A percentile compares a stretch with the other conserved stretches of the same genome.
Evolutionary conservation across 1,284 basidiomycete genomes (phyloP).

Genomic region (Pseudozyma sp.): DNA sequence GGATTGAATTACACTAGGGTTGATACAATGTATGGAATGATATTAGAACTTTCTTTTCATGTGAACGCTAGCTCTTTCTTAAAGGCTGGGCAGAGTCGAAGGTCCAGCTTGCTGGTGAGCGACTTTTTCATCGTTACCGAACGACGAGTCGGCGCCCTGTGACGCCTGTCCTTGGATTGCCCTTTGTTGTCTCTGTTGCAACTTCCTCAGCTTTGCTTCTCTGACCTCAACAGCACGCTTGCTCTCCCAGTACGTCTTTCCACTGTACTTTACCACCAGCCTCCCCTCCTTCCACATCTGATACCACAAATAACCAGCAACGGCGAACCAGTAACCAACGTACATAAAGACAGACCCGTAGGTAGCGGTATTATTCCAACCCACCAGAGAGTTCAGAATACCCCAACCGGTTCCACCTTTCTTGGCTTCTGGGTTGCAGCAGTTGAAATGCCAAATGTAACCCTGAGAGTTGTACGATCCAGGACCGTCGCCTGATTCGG

Average conservation of each 20-base stretch:
- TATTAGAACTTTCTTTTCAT: background rate
- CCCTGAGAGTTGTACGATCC: slow-evolving; percentile 57
- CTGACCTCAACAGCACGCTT: slow-evolving; percentile 16
- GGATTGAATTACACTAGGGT: too few species aligned
- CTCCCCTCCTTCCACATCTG: slow-evolving; percentile 54
- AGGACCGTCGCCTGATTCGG: slow-evolving; percentile 60
- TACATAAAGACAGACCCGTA: slow-evolving; percentile 58
- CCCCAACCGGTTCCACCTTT: slow-evolving; percentile 69
- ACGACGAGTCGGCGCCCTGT: background rate
- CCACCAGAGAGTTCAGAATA: slow-evolving; percentile 62
- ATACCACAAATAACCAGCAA: slow-evolving; percentile 53
- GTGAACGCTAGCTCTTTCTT: background rate
- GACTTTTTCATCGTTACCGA: slow-evolving; percentile 13
- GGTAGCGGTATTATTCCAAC: slow-evolving; percentile 66
- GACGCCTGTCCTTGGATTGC: background rate
- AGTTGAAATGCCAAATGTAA: slow-evolving; percentile 75
- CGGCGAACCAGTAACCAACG: slow-evolving; percentile 60
- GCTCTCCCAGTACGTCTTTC: slow-evolving; percentile 42
- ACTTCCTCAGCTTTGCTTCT: slow-evolving; percentile 10
- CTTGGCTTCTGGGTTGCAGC: slow-evolving; percentile 78
- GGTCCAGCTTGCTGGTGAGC: slow-evolving; percentile 8
- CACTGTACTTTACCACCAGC: slow-evolving; percentile 13
- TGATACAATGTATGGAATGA: background rate
- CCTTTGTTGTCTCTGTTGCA: slow-evolving; percentile 10
- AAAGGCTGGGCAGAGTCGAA: slow-evolving; percentile 5